phyloP scores from a whole-genome alignment of 495 filamentous ascomycete species.

The Penicillium salamii region DNA sequence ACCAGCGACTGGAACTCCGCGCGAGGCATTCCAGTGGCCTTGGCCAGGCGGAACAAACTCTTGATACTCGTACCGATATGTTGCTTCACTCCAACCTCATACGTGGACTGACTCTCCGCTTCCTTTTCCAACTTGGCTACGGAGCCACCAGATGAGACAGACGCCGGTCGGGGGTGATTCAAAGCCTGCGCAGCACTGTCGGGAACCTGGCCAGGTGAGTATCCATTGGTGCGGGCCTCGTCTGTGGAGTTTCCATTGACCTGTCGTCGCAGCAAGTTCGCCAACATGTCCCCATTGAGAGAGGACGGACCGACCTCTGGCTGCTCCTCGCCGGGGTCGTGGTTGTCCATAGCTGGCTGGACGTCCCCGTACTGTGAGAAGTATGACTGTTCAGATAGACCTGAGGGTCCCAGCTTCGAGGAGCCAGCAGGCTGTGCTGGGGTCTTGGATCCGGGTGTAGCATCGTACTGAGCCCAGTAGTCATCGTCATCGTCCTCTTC shows the following conservation, averaged over 20 bases:
- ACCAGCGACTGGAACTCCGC: conserved; percentile 82
- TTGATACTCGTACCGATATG: conserved; percentile 87
- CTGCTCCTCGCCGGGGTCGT: conserved; percentile 70
- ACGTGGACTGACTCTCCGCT: conserved; percentile 61
- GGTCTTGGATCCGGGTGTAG: conserved; percentile 69
- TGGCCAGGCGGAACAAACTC: conserved; percentile 79
- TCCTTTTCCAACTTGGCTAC: conserved; percentile 65
- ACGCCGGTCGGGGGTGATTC: conserved; percentile 44
- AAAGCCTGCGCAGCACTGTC: conserved; percentile 25
- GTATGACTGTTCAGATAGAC: conserved; percentile 51
- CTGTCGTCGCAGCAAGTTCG: conserved; percentile 34
- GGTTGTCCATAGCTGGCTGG: conserved; percentile 85
- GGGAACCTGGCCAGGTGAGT: conserved; percentile 15
- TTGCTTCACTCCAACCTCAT: conserved; percentile 80
- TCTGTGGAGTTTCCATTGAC: conserved; percentile 15
- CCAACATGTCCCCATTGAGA: conserved; percentile 50
- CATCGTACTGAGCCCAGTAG: conserved; percentile 95
- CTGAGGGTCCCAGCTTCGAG: conserved; percentile 30
- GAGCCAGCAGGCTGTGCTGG: conserved; percentile 48
- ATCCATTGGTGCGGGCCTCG: conserved; percentile 23
- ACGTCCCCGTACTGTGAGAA: conserved; percentile 85
- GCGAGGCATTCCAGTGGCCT: conserved; percentile 74
- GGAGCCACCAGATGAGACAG: conserved; percentile 55
- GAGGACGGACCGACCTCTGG: conserved; percentile 50
- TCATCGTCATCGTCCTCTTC: conserved; percentile 80